These are phyloP conservation scores for Skeletonema grethae DNA, from an alignment of 108 stramenopile species.

Conservation along the genomic window DNA sequence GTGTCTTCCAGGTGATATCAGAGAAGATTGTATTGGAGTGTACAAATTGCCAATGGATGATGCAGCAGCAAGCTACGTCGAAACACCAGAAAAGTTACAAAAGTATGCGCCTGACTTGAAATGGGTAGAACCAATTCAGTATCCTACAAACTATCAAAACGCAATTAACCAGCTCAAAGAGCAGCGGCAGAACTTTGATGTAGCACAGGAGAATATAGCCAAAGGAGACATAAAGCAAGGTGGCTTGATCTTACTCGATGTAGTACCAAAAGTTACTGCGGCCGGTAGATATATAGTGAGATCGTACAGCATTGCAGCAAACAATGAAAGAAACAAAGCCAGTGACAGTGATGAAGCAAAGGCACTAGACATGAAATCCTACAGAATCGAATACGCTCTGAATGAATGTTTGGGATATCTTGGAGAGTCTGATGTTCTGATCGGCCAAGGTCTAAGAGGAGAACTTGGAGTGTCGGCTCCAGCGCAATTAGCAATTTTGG, in stretches of 20 bases:
- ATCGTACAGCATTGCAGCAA: constrained; percentile 11
- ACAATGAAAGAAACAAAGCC: constrained; percentile 29
- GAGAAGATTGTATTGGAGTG: constrained; percentile 75
- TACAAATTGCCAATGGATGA: constrained; percentile 83
- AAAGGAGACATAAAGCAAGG: constrained; percentile 62
- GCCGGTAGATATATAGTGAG: constrained; percentile 44
- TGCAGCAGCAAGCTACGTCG: constrained; percentile 49
- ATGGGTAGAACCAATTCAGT: constrained; percentile 67
- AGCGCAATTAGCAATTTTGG: constrained; percentile 75
- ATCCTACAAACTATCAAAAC: constrained; percentile 46
- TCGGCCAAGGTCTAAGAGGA: constrained; percentile 79
- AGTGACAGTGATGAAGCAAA: constrained; percentile 28
- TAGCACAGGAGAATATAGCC: constrained; percentile 40
- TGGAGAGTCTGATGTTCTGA: constrained; percentile 62
- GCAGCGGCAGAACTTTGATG: constrained; percentile 47
- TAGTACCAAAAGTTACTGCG: constrained; percentile 58
- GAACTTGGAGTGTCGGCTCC: constrained; percentile 64
- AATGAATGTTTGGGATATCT: constrained; percentile 52
- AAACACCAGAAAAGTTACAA: constrained; percentile 59
- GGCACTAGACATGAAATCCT: constrained; percentile 51
- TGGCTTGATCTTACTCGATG: constrained; percentile 65
- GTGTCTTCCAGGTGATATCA: constrained; percentile 71
- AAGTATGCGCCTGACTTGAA: constrained; percentile 68
- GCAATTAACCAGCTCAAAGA: constrained; percentile 46
- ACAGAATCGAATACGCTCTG: constrained; percentile 52